Base-by-base conservation (phyloP, 2,329 filamentous ascomycete species). In the Botrytis fragariae region DNA sequence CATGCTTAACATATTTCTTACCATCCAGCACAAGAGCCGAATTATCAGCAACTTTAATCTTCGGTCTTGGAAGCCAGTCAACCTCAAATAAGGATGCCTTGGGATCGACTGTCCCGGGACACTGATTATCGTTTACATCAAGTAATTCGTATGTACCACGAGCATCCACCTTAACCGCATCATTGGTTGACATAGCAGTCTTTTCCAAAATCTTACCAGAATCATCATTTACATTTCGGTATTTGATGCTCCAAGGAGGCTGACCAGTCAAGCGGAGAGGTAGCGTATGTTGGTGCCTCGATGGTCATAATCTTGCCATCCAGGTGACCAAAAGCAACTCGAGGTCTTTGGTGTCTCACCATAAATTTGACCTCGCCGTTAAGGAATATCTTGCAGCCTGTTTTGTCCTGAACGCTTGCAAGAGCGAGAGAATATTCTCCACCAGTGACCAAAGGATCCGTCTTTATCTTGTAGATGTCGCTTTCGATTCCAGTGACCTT, bases 401-500 rank as follows among this genome's bases (percentile, higher is more conserved):
- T 92, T 80, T 88, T 91, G 80, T 99, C 96, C 77, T 94, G 93
- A 72, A 99, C 89, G 78, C 92, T 95, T 71, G 92, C 94, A 74
- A 99, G 85, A 64, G 94, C 91, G 74, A 99, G 84, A 18, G 92
- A 93, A 81, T 98, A 98, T 79, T 98, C 94, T 72, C 96, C 96
- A 74, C 96, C 96, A 80, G 92, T 91, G 10, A 86, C 86, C 60
- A 99, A 85, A 29, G 88, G 86, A 3, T 91, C 88, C 0, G 95
- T 98, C 76, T 89, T 88, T 80, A 99, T 94, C 54, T 86, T 91
- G 80, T 91, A 91, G 35, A 85, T 83, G 68, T 88, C 85, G 3
- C 84, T 85, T 37, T 90, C 85, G 72, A 97, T 92, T 73, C 88
- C 85, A 1, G 88, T 85, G 39, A 89, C 85, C 72, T 87, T 88